Percentiles rank a stretch among this genome's conserved stretches.
Evolutionary conservation across 768 basidiomycete species (phyloP).

Genomic region (Kwoniella sp.): DNA sequence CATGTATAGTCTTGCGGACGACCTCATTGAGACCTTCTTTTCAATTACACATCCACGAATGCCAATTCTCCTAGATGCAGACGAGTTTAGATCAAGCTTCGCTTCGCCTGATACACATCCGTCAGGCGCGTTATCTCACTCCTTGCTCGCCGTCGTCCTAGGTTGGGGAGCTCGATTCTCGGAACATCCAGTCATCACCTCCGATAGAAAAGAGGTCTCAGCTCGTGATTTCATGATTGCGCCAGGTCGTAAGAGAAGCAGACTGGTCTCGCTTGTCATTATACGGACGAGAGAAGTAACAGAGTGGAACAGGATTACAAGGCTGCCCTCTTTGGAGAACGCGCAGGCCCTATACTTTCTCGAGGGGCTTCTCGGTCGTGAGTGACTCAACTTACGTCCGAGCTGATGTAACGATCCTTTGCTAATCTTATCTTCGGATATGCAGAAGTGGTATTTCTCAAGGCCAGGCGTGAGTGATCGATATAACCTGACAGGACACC

Average conservation of each 20-base stretch:
- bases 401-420: too few species aligned
- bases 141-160: conserved; percentile 79
- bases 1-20: conserved; percentile 87
- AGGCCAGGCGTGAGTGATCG: not conserved
- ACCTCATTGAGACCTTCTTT: conserved; percentile 93
- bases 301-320: conserved; percentile 82
- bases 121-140: conserved; percentile 40
- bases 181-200: conserved; percentile 79
- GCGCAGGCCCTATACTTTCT: conserved; percentile 78
- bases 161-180: conserved; percentile 94
- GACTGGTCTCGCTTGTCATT: conserved; percentile 74
- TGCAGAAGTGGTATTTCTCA: not conserved
- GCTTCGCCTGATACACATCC: conserved; percentile 53
- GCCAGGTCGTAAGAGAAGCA: conserved; percentile 63
- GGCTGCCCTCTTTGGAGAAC: conserved; percentile 75
- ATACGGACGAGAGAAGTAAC: conserved; percentile 81
- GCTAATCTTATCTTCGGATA: not conserved
- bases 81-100: conserved; percentile 74
- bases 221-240: conserved; percentile 14
- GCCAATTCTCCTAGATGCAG: conserved; percentile 75
- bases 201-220: conserved; percentile 61
- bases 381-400: conserved; percentile 60
- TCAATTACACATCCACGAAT: conserved; percentile 78
- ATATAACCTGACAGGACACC: not conserved
- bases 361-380: conserved; percentile 83